phyloP scores from a whole-genome alignment of 2,329 filamentous ascomycete genomes.

The Hypocreales sp. region DNA sequence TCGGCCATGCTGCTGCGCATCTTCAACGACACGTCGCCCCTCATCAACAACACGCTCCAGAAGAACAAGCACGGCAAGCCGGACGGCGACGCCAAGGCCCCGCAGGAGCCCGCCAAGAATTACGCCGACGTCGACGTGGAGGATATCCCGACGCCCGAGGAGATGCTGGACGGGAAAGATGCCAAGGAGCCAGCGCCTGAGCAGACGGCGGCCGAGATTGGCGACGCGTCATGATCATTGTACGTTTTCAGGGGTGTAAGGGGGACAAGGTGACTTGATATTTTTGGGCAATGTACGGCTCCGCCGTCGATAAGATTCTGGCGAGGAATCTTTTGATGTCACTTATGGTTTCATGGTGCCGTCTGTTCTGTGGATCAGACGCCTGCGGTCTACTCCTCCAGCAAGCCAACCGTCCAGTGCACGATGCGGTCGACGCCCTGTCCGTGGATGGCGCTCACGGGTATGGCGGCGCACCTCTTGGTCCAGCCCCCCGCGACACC shows the following conservation, averaged over 20 bases:
- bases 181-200: slow-evolving; percentile 1
- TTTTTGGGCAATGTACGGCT: no score
- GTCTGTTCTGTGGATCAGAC: no score
- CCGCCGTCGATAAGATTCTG: no score
- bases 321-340: no score
- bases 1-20: slow-evolving; percentile 81
- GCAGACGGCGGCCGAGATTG: background rate
- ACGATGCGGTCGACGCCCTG: slow-evolving; percentile 67
- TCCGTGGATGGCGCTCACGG: slow-evolving; percentile 77
- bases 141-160: slow-evolving; percentile 21
- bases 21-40: slow-evolving; percentile 75
- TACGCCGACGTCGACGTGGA: slow-evolving; percentile 19
- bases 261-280: no score
- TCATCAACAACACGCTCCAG: slow-evolving; percentile 54
- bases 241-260: no score
- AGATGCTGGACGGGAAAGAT: slow-evolving; percentile 4
- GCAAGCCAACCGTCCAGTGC: slow-evolving; percentile 53
- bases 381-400: no score
- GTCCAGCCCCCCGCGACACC: slow-evolving; percentile 41
- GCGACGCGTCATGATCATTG: background rate
- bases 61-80: slow-evolving; percentile 22
- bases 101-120: slow-evolving; percentile 14
- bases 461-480: slow-evolving; percentile 53
- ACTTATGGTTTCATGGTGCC: no score
- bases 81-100: slow-evolving; percentile 12